Conservation (phyloP, 352 stramenopile genomes). For the Phytophthora palmivora region DNA sequence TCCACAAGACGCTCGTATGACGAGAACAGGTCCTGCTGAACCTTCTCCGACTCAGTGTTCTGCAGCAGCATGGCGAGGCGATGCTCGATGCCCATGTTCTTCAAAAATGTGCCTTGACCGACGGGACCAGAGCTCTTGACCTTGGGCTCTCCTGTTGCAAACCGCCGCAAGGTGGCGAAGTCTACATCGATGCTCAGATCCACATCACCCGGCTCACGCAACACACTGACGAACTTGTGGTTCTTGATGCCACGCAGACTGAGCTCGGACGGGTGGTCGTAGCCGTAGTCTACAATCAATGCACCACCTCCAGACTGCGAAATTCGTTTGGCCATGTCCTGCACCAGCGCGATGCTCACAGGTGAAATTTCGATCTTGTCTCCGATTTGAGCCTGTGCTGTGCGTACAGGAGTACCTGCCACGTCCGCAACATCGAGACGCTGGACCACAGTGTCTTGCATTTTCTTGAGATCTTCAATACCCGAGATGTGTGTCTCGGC, state of each 20-base stretch:
- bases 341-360: constrained; percentile 89
- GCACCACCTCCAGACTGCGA: constrained; percentile 84
- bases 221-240: constrained; percentile 94
- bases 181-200: constrained; percentile 93
- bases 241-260: constrained; percentile 95
- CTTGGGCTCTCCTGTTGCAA: constrained; percentile 56
- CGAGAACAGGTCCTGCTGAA: constrained; percentile 89
- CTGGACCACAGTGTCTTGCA: constrained; percentile 35
- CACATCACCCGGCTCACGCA: constrained; percentile 92
- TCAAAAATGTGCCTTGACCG: constrained; percentile 93
- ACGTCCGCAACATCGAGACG: constrained; percentile 63
- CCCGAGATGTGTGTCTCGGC: constrained; percentile 35
- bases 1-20: constrained; percentile 93
- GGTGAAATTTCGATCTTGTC: constrained; percentile 95
- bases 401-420: constrained; percentile 50
- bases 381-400: constrained; percentile 65
- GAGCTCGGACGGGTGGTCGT: constrained; percentile 89
- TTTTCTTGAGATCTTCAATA: constrained; percentile 38
- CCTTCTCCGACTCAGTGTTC: constrained; percentile 77
- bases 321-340: constrained; percentile 93
- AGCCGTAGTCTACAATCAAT: constrained; percentile 96
- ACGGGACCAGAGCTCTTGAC: constrained; percentile 90
- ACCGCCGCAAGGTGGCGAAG: constrained; percentile 84
- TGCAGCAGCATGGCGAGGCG: constrained; percentile 92
- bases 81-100: constrained; percentile 95